A percentile compares a stretch with the other conserved stretches of the same genome.
phyloP scores from a whole-genome alignment of 768 basidiomycete genomes.

The Lentinus brumalis region DNA sequence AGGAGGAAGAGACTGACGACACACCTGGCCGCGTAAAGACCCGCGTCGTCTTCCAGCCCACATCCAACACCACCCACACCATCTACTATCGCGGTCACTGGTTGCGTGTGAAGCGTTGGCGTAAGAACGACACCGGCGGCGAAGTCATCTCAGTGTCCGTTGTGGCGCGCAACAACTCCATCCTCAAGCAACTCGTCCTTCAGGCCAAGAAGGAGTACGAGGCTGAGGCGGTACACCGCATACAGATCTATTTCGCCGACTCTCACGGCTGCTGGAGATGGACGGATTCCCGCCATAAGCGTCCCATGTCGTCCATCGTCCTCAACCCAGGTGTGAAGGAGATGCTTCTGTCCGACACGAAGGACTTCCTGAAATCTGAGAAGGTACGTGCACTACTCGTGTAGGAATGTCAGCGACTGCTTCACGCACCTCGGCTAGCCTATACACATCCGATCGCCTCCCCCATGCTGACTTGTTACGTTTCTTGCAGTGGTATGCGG shows the following conservation, averaged over 20 bases:
- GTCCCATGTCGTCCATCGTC: constrained; percentile 86
- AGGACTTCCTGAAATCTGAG: constrained; percentile 83
- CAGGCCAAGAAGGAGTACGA: constrained; percentile 91
- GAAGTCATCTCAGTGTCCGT: constrained; percentile 83
- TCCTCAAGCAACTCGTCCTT: constrained; percentile 86
- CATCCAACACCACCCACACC: constrained; percentile 85
- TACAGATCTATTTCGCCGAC: constrained; percentile 90
- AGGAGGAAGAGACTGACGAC: constrained; percentile 52
- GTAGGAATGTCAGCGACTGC: background rate
- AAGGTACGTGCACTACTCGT: constrained; percentile 49
- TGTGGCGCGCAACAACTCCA: constrained; percentile 79
- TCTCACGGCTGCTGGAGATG: constrained; percentile 87
- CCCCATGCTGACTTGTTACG: constrained; percentile 11
- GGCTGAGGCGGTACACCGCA: constrained; percentile 82
- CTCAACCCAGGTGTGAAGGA: constrained; percentile 89
- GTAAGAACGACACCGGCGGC: constrained; percentile 68
- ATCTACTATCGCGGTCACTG: constrained; percentile 87
- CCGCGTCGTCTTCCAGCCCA: constrained; percentile 86
- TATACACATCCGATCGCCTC: background rate
- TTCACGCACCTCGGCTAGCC: constrained; percentile 5
- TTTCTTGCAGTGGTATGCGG: constrained; percentile 77
- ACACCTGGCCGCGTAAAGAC: constrained; percentile 69
- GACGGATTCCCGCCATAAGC: constrained; percentile 85
- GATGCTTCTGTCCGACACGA: constrained; percentile 80
- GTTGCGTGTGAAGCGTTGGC: constrained; percentile 72